phyloP scores from a whole-genome alignment of 192 early-diverging fungal species.

The Physocladia obscura region DNA sequence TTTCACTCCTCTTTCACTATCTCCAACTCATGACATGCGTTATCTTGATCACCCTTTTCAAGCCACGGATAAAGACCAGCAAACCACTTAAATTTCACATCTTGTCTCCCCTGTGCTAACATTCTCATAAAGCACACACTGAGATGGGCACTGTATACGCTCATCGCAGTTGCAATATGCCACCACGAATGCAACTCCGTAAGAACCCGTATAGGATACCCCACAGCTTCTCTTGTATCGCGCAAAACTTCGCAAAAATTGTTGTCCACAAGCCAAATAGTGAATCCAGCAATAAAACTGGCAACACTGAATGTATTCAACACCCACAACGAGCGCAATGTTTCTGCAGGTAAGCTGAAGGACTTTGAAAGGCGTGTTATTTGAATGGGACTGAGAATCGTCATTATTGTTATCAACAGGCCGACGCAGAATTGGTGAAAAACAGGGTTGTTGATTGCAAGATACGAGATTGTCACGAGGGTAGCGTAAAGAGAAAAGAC shows the following conservation, averaged over 20 bases:
- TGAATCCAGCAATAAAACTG: conserved; percentile 36
- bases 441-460: conserved; percentile 62
- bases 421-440: conserved; percentile 55
- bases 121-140: conserved; percentile 18
- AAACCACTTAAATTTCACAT: conserved; percentile 26
- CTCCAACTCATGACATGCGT: too few relatives aligned
- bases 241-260: conserved; percentile 62
- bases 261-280: conserved; percentile 82
- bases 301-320: not conserved
- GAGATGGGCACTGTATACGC: conserved; percentile 28
- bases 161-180: conserved; percentile 44
- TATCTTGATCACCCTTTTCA: too few relatives aligned
- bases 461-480: conserved; percentile 45
- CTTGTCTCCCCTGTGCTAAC: conserved; percentile 26
- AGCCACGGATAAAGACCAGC: not conserved
- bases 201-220: conserved; percentile 49
- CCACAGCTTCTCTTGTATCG: conserved; percentile 44
- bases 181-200: conserved; percentile 52
- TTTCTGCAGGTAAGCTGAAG: not conserved
- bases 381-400: conserved; percentile 23
- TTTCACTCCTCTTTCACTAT: too few relatives aligned
- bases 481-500: not conserved
- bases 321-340: not conserved
- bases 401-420: conserved; percentile 9
- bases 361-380: conserved; percentile 8